Evolutionary conservation across 106 monocot genomes (phyloP), one percentile per base, ranked within the genome.

Genomic region (Platanthera zijinensis): DNA sequence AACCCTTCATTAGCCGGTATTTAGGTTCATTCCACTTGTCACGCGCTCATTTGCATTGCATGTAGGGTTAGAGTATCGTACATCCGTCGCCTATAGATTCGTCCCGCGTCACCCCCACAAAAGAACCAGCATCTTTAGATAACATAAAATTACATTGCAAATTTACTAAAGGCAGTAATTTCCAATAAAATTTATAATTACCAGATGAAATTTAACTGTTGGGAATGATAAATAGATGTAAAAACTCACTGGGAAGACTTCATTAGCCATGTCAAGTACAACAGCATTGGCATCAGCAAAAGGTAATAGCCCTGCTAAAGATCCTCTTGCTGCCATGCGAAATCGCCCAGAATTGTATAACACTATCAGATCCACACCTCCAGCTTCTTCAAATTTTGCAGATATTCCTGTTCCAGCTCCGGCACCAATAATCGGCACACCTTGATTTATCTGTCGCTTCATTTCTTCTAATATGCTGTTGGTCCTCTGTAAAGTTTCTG

Each of bases 331-430:
- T 19, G 96, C 96, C 96, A 96, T 96, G 8, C 96, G 85, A 69
- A 96, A 96, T 45, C 91, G 85, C 10, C 96, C 96, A 39, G 96
- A 96, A 73, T 96, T 96, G 79, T 96, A 96, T 52, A 96, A 3
- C 6, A 96, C 83, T 79, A 96, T 96, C 49, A 96, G 76, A 86
- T 96, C 96, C 12, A 89, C 96, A 48, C 96, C 96, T 74, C 96
- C 93, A 19, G 78, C 84, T 81, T 96, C 96, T 83, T 96, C 96
- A 89, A 96, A 96, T 66, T 96, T 96, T 4, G 96, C 96, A 52
- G 96, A 96, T 78, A 96, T 93, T 51, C 96, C 96, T 18, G 93
- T 96, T 18, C 96, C 96, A 46, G 96, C 96, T 75, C 96, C 96
- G 22, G 96, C 96, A 6, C 96, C 96, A 73, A 96, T 87, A 53